Evolutionary conservation across 192 early-diverging fungal species (phyloP), one percentile per base, ranked within the genome.

Genomic region (Pilaira anomala): DNA sequence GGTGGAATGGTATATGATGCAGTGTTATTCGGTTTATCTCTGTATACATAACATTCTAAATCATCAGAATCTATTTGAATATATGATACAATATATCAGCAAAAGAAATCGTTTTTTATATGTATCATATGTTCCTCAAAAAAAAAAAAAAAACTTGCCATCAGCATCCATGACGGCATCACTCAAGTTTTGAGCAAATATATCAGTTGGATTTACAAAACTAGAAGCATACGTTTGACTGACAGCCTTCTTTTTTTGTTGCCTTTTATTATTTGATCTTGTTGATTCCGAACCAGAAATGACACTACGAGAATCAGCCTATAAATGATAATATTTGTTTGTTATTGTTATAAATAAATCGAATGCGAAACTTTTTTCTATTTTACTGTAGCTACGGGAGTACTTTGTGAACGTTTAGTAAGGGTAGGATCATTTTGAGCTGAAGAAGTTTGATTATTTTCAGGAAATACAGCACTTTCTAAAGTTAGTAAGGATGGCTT

Each of bases 111-210:
- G n/a, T n/a, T n/a, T n/a, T n/a, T n/a, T n/a, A n/a, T n/a, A n/a
- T n/a, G n/a, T n/a, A 50, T 25, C 19, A 11, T n/a, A n/a, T n/a
- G n/a, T n/a, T n/a, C n/a, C n/a, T n/a, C n/a, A n/a, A n/a, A n/a
- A n/a, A n/a, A n/a, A n/a, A n/a, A n/a, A n/a, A 21, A 49, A 49
- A 14, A 19, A 29, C 25, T 3, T 62, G 68, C 72, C 72, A 28
- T 73, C 66, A 18, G 65, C 72, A 57, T 73, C 72, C 29, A 73
- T 30, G 7, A 73, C 72, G 28, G 72, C 72, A 63, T 68, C 57
- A 64, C 65, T 68, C 28, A 73, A 26, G 30, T 67, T 73, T 11
- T 66, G 65, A 2, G 72, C 72, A 55, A 73, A 73, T n/a, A 73
- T 73, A 42, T 73, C 66, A 45, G 72, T 60, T n/a, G 72, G 72